Evolutionary conservation across 208 protist species (phyloP).

Genomic region (Vickermania ingenoplastis): DNA sequence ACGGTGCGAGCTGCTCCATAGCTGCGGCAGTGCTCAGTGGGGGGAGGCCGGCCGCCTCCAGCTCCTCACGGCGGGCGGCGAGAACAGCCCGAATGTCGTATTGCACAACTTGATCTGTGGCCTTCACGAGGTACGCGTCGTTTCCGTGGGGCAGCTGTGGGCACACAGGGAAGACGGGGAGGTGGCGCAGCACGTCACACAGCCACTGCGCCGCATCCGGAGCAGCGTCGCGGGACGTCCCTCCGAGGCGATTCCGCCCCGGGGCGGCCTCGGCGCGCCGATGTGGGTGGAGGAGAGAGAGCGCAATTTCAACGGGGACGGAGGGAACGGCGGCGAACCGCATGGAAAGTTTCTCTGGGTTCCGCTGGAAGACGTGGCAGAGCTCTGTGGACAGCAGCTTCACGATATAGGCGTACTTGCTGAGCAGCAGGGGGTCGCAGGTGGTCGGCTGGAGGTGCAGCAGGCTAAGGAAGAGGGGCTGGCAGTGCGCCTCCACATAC

Average conservation of each 20-base stretch:
- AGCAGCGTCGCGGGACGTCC: conserved; percentile 11
- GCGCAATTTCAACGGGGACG: conserved; percentile 26
- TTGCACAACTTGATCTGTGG: conserved; percentile 50
- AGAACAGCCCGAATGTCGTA: conserved; percentile 59
- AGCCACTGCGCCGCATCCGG: conserved; percentile 62
- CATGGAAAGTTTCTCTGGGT: conserved; percentile 24
- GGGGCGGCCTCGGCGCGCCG: neutral
- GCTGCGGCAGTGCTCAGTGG: conserved; percentile 27
- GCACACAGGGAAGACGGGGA: conserved; percentile 49
- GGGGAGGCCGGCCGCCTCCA: conserved; percentile 16
- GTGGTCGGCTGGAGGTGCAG: conserved; percentile 34
- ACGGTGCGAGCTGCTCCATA: conserved; percentile 36
- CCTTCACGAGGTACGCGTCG: conserved; percentile 37
- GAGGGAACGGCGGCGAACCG: conserved; percentile 22
- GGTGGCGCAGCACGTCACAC: conserved; percentile 25
- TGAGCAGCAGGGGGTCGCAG: conserved; percentile 44
- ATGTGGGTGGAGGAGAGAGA: conserved; percentile 32
- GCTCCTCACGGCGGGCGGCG: conserved; percentile 39
- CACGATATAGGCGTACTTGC: conserved; percentile 83
- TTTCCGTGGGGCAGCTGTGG: conserved; percentile 21
- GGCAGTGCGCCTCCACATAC: conserved; percentile 36
- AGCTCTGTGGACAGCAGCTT: conserved; percentile 71
- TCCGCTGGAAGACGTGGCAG: conserved; percentile 26
- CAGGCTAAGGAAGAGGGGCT: conserved; percentile 55
- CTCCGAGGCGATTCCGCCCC: conserved; percentile 1